Base-by-base conservation (phyloP, 2,329 filamentous ascomycete species). In the Botrytis paeoniae region DNA sequence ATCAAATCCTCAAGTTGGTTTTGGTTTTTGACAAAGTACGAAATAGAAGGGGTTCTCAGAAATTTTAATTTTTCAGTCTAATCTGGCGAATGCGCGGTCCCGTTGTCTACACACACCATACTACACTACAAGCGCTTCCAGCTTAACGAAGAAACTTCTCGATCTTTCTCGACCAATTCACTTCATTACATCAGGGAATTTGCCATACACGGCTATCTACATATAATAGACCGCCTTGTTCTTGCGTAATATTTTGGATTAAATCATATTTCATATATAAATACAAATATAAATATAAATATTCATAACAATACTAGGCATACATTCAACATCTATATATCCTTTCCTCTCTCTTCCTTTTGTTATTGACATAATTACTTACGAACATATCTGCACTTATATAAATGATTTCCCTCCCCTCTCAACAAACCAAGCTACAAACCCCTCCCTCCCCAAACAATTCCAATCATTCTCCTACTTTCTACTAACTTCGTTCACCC, bases 111-210 rank as follows among this genome's bases (percentile, higher is more conserved):
- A 60, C 48, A n/a, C 48, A 54, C 48, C 48, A 54, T 8, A 45
- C 20, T 9, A 25, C 48, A 51, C 48, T 59, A 69, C 54, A 60
- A 39, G 68, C 54, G 54, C 68, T 63, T 63, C 37, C 61, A 29
- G 25, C 29, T 29, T 25, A 29, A 64, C 43, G 66, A 69, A 71
- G 69, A 71, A 71, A 65, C 69, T 71, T 71, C 69, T 71, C 69
- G 69, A 71, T 71, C 69, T 71, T 71, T 71, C 69, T 62, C 43
- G 43, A 32, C 43, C 45, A 29, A 54, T 54, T 66, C 63, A 29
- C 22, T 35, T 48, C 5, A n/a, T 66, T 66, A 29, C 32, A 51
- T 66, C 32, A 41, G 37, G 59, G 25, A 66, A 57, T 18, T 57
- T 57, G 51, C 48, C 63, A 54, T 54, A n/a, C 10, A 54, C 25